Conservation (phyloP, 2,329 filamentous ascomycete species). For the Domatiomyces globalis region DNA sequence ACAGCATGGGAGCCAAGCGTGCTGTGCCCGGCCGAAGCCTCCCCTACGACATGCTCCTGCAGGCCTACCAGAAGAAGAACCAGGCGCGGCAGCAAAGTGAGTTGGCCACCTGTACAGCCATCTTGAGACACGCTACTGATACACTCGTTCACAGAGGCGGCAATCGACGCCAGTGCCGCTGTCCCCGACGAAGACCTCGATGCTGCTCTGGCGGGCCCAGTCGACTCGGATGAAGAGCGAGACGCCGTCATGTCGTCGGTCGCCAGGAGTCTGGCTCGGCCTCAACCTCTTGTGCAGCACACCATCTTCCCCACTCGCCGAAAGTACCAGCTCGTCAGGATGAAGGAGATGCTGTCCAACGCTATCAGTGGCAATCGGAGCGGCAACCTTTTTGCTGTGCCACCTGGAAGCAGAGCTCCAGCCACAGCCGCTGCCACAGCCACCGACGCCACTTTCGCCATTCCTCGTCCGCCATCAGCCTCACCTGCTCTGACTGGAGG, state of each 20-base stretch:
- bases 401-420: conserved; percentile 11
- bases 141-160: conserved; percentile 52
- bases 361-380: conserved; percentile 40
- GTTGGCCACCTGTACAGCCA: conserved; percentile 22
- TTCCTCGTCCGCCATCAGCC: conserved; percentile 3
- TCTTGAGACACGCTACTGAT: conserved; percentile 5
- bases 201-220: conserved; percentile 40
- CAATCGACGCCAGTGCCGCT: conserved; percentile 85
- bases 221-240: conserved; percentile 92
- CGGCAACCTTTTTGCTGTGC: conserved; percentile 29
- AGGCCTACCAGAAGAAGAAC: conserved; percentile 91
- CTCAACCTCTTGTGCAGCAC: conserved; percentile 61
- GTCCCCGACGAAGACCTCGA: conserved; percentile 18
- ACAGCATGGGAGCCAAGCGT: conserved; percentile 87
- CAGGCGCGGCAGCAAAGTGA: conserved; percentile 93
- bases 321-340: conserved; percentile 48
- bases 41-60: conserved; percentile 83
- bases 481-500: conserved; percentile 7
- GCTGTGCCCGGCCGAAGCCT: conserved; percentile 73
- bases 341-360: conserved; percentile 49
- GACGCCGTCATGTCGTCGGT: conserved; percentile 73
- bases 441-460: conserved; percentile 10
- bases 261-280: conserved; percentile 47
- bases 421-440: conserved; percentile 5
- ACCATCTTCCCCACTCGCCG: conserved; percentile 34